Evolutionary conservation across 2,329 filamentous ascomycete species (phyloP), one percentile per base, ranked within the genome.

Genomic region (Colletotrichum godetiae): DNA sequence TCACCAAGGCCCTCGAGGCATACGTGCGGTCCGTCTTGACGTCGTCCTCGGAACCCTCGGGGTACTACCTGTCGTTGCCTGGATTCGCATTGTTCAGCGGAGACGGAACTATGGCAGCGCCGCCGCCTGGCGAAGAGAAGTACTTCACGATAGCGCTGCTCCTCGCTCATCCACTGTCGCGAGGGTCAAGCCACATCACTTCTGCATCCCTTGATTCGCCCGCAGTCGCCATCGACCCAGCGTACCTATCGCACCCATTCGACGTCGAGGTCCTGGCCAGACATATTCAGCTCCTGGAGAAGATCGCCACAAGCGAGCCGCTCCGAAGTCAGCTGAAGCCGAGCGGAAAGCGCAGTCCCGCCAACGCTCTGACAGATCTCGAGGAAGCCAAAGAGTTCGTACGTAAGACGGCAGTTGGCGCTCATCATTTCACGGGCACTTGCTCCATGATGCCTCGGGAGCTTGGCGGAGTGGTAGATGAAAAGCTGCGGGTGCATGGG

Each of bases 81-180:
- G 75, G 72, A 8, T 76, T 60, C 46, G 72, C 74, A 53, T 55
- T 73, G 71, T 75, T 75, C 31, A 46, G 63, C 49, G 59, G 63
- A 22, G 71, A 75, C 58, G 74, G 74, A 10, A 62, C 52, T 27
- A 74, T 72, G 72, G 74, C 66, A 15, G 33, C 72, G 7, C 68
- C 74, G 6, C 74, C 76, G 29, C 22, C 72, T 27, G 75, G 69
- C 22, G 62, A 73, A 11, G 67, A 73, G 29, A 77, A 91, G 76
- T 90, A 88, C 78, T 84, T 90, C 63, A 88, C 89, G 15, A 83
- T 88, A 72, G 88, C 88, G 74, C 85, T 87, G 0, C 89, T 90
- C 74, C 88, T 91, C 33, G 88, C 89, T 62, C 91, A 92, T 67
- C 91, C 91, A 0, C 87, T 90, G 75, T 90, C 88, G 2, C 86